Evolutionary conservation across 495 filamentous ascomycete genomes (phyloP).

Genomic region (Choiromyces venosus): DNA sequence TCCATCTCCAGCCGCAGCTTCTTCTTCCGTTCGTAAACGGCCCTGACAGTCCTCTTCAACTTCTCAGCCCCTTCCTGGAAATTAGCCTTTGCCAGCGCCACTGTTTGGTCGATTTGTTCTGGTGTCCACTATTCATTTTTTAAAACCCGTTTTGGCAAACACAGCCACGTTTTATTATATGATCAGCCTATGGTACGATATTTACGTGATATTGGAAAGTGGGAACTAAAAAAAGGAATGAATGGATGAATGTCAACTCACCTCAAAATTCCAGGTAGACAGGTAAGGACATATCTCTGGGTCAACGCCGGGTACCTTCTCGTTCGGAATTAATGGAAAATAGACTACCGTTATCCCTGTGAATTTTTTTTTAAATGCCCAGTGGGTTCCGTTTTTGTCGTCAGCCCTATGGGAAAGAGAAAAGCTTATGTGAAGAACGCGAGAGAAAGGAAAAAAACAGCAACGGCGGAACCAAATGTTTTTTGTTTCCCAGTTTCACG

Average conservation of each 20-base stretch:
- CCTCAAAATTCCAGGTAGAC: slow-evolving; percentile 93
- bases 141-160: slow-evolving; percentile 9
- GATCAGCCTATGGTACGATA: slow-evolving; percentile 5
- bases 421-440: not conserved
- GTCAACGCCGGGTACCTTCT: slow-evolving; percentile 69
- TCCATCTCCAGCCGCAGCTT: slow-evolving; percentile 59
- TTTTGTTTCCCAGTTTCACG: not conserved
- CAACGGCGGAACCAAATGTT: not conserved
- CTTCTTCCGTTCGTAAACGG: slow-evolving; percentile 90
- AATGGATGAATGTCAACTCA: slow-evolving; percentile 22
- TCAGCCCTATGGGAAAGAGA: slow-evolving; percentile 32
- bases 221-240: slow-evolving; percentile 1
- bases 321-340: slow-evolving; percentile 81
- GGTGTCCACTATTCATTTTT: slow-evolving; percentile 58
- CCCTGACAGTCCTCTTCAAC: slow-evolving; percentile 70
- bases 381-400: slow-evolving; percentile 7
- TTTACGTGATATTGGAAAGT: not conserved
- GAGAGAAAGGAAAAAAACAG: not conserved
- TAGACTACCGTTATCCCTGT: slow-evolving; percentile 71
- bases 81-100: slow-evolving; percentile 77
- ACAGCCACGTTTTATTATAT: slow-evolving; percentile 7
- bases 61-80: slow-evolving; percentile 72
- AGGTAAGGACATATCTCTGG: slow-evolving; percentile 76
- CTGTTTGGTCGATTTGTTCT: slow-evolving; percentile 73
- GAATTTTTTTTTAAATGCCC: not conserved